These are phyloP conservation scores for Cercis canadensis DNA, from an alignment of 306 rosid species.

Conservation along the genomic window DNA sequence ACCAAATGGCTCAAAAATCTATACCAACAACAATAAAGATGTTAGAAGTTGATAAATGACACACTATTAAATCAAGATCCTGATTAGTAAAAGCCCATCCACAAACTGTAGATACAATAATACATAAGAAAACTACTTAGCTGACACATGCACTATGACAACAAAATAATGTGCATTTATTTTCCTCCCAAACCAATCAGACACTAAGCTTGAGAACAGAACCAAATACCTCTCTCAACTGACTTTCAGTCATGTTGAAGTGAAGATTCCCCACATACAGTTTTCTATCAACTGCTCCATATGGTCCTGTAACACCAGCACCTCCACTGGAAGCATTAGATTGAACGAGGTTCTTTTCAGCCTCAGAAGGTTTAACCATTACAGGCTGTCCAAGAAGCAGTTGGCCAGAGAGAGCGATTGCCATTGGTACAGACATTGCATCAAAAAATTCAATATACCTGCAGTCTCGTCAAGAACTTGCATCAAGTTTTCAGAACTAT, in stretches of 20 bases:
- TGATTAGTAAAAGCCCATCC: background rate
- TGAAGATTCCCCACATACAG: conserved; percentile 96
- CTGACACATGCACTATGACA: too few species aligned
- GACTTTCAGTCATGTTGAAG: conserved; percentile 97
- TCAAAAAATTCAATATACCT: conserved; percentile 99
- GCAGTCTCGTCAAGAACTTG: conserved; percentile 60
- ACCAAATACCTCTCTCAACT: conserved; percentile 81
- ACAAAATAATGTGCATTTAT: conserved; percentile 15
- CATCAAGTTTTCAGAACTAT: conserved; percentile 60
- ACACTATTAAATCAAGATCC: conserved; percentile 6
- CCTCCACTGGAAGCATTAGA: conserved; percentile 77
- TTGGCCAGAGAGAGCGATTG: conserved; percentile 97
- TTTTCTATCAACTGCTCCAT: conserved; percentile 95
- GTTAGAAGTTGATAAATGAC: conserved; percentile 28
- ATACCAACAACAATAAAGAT: conserved; percentile 28
- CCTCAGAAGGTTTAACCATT: conserved; percentile 99
- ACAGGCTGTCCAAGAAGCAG: conserved; percentile 96
- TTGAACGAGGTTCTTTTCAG: conserved; percentile 98
- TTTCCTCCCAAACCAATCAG: conserved; percentile 18
- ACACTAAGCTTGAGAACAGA: background rate
- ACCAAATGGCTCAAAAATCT: conserved; percentile 99
- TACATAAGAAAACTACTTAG: conserved; percentile 4
- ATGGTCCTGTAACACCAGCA: conserved; percentile 76
- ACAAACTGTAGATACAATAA: conserved; percentile 5
- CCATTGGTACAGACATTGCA: conserved; percentile 99